A percentile compares a stretch with the other conserved stretches of the same genome.
Conservation (phyloP, 148 eudicot species). For the Polygonum maritimum region DNA sequence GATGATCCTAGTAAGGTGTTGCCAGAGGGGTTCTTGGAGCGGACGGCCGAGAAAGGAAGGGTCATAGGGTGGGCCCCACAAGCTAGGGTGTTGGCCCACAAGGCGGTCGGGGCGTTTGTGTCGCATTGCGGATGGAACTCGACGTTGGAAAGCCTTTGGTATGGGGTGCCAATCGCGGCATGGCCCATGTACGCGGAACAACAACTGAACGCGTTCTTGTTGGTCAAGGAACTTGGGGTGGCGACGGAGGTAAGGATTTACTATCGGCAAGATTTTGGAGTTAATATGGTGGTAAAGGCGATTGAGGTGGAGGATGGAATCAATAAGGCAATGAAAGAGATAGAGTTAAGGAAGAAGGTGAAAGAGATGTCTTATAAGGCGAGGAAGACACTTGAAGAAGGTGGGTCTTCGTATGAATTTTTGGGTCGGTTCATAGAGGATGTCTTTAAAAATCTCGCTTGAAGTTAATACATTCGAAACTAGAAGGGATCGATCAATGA, state of each 20-base stretch:
- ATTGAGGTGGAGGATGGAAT: slow-evolving; percentile 19
- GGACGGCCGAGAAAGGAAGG: slow-evolving; percentile 19
- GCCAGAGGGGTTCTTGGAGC: slow-evolving; percentile 27
- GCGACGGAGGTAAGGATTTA: slow-evolving; percentile 24
- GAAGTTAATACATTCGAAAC: too few species aligned
- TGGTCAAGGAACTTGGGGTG: slow-evolving; percentile 19
- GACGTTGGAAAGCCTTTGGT: slow-evolving; percentile 26
- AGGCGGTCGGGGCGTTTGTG: slow-evolving; percentile 21
- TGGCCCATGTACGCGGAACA: slow-evolving; percentile 30
- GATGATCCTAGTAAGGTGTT: slow-evolving; percentile 9
- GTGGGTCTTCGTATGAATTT: slow-evolving; percentile 20
- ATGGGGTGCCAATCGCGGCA: slow-evolving; percentile 20
- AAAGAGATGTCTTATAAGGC: slow-evolving; percentile 14
- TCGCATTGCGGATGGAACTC: slow-evolving; percentile 38
- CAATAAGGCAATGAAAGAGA: slow-evolving; percentile 12
- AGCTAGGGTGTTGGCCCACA: slow-evolving; percentile 15
- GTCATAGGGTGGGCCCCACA: slow-evolving; percentile 35
- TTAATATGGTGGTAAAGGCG: slow-evolving; percentile 13
- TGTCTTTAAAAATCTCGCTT: slow-evolving; percentile 2
- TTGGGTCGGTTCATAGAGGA: slow-evolving; percentile 18
- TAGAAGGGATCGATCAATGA: too few species aligned
- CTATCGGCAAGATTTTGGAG: not conserved
- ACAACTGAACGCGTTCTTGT: slow-evolving; percentile 19
- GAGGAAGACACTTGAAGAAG: slow-evolving; percentile 20
- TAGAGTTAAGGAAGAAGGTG: slow-evolving; percentile 12